Evolutionary conservation across 2,329 filamentous ascomycete genomes (phyloP).

Genomic region (Sclerotinia spermophila): DNA sequence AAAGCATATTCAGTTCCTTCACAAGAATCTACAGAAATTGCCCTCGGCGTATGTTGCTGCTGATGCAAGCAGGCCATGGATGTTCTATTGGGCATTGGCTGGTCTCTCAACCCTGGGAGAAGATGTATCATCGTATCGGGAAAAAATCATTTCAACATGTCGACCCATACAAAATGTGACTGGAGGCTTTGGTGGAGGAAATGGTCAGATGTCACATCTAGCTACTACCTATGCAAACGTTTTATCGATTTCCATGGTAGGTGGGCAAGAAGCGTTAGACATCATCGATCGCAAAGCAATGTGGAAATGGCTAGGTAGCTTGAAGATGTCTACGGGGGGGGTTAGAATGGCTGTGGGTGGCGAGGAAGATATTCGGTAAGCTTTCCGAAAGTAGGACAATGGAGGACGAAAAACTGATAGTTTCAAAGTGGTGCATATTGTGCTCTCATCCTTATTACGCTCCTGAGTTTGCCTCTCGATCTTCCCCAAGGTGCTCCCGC

Average conservation of each 20-base stretch:
- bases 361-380: conserved; percentile 86
- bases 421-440: conserved; percentile 78
- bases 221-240: conserved; percentile 85
- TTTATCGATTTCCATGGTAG: conserved; percentile 74
- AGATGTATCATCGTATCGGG: conserved; percentile 62
- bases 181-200: conserved; percentile 91
- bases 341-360: conserved; percentile 83
- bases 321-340: conserved; percentile 87
- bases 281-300: conserved; percentile 77
- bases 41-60: conserved; percentile 68
- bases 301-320: conserved; percentile 83
- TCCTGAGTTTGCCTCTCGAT: conserved; percentile 78
- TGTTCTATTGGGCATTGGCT: conserved; percentile 87
- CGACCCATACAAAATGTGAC: conserved; percentile 74
- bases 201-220: conserved; percentile 83
- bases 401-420: conserved; percentile 23
- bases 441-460: conserved; percentile 76
- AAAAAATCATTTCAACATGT: conserved; percentile 70
- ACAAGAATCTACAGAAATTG: conserved; percentile 55
- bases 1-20: conserved; percentile 60
- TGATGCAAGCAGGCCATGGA: conserved; percentile 89
- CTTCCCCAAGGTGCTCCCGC: conserved; percentile 71
- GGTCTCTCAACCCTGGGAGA: conserved; percentile 73
- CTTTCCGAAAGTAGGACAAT: conserved; percentile 20
- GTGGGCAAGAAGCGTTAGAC: conserved; percentile 68